These are phyloP conservation scores for Mucor mucedo DNA, from an alignment of 371 early-diverging fungal genomes.

Conservation along the genomic window DNA sequence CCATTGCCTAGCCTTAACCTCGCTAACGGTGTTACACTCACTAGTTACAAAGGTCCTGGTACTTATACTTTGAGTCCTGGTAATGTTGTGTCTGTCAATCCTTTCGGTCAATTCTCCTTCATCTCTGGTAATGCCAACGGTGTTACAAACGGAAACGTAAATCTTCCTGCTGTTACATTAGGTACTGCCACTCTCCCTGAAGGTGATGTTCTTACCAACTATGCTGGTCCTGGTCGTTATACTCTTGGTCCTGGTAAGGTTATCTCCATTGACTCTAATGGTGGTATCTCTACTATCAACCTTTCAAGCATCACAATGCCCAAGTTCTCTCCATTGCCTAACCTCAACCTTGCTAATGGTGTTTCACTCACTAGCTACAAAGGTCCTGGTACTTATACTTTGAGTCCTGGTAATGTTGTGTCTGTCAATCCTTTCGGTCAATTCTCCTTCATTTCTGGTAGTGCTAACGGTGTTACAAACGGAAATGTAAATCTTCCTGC, in stretches of 20 bases:
- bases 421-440: not conserved
- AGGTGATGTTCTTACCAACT: not conserved
- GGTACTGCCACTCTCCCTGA: not conserved
- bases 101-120: not conserved
- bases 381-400: constrained; percentile 16
- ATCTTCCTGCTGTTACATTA: not conserved
- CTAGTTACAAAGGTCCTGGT: constrained; percentile 11
- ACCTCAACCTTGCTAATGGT: not conserved
- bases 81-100: not conserved
- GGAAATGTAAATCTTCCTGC: not conserved
- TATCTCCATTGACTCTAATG: no score
- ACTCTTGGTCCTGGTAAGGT: no score
- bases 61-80: constrained; percentile 5
- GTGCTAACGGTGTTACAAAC: not conserved
- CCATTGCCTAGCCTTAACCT: constrained; percentile 4
- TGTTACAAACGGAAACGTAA: not conserved
- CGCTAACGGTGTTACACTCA: not conserved
- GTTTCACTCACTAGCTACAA: not conserved
- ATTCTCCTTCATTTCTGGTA: not conserved
- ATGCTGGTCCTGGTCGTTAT: not conserved
- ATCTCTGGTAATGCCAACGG: not conserved
- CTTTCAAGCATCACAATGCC: no score
- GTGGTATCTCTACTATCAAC: no score
- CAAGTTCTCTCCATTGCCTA: constrained; percentile 1
- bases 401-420: not conserved